These are phyloP conservation scores for Kodamaea leandrae DNA, from an alignment of 805 yeast species.

Conservation along the genomic window DNA sequence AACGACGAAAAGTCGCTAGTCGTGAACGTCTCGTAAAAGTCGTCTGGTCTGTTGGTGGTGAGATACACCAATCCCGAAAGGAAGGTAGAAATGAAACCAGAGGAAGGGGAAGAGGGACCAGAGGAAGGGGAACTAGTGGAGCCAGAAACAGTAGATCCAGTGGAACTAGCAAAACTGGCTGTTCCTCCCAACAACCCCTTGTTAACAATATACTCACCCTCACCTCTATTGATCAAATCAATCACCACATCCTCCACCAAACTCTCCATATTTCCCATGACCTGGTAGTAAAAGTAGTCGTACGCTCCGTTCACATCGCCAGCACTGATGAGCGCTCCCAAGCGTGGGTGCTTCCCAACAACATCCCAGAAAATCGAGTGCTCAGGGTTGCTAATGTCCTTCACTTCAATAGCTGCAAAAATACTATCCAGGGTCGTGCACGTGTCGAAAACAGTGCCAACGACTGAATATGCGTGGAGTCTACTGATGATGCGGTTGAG, in stretches of 20 bases:
- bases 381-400: constrained; percentile 17
- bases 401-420: background rate
- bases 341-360: constrained; percentile 18
- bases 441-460: constrained; percentile 26
- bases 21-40: constrained; percentile 23
- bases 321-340: constrained; percentile 17
- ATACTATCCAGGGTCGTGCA: constrained; percentile 16
- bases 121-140: too few species aligned
- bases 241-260: constrained; percentile 37
- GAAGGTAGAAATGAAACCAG: constrained; percentile 11
- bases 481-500: constrained; percentile 23
- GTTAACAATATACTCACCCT: constrained; percentile 41
- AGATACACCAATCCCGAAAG: constrained; percentile 35
- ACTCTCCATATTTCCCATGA: constrained; percentile 21
- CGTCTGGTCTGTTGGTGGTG: constrained; percentile 25
- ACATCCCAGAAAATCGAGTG: constrained; percentile 32
- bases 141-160: too few species aligned
- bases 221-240: constrained; percentile 28
- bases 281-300: constrained; percentile 22
- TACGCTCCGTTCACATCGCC: constrained; percentile 24
- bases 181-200: constrained; percentile 18
- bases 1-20: constrained; percentile 19
- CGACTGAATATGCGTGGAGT: constrained; percentile 25
- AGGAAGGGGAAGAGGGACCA: background rate
- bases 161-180: background rate